Evolutionary conservation across 1,139 yeast genomes (phyloP), one percentile per base, ranked within the genome.

Genomic region (Torulaspora globosa): DNA sequence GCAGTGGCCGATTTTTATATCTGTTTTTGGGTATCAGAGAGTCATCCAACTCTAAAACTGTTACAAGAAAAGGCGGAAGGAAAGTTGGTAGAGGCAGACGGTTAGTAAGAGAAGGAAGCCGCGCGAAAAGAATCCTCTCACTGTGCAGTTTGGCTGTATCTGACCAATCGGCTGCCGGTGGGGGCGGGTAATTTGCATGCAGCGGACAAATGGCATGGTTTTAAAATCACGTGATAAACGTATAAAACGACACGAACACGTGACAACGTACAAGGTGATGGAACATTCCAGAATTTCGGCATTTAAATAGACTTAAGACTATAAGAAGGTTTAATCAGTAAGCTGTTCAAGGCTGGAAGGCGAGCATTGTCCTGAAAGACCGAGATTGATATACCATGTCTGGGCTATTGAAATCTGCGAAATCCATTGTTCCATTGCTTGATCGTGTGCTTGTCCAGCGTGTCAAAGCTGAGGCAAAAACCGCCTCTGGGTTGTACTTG

Each of bases 391-490:
- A 7, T 36, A 24, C 11, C 14, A 59, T 70, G 77, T 70, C 78
- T 39, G 75, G 88, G 43, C 69, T 86, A 52, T 75, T 92, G 70
- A 88, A 86, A 71, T 82, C 89, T 57, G 94, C 89, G 59, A 84
- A 87, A 72, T 78, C 89, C 55, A 84, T 92, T 65, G 82, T 84
- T 61, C 98, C 98, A 56, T 80, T 92, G 60, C 78, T 92, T 61
- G 97, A 92, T 81, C 85, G 97, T 73, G 92, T 92, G 50, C 80
- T 92, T 57, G 96, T 92, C 54, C 96, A 89, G 74, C 85, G 96
- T 71, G 72, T 86, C 65, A 89, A 89, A 78, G 95, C 96, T 50
- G 82, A 88, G 64, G 78, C 92, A 61, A 79, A 89, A 74, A 92
- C 98, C 49, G 87, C 96, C 47, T 83, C 95, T 39, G 98, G 98